Percentiles rank a stretch among this genome's conserved stretches.
Evolutionary conservation across 1,139 yeast genomes (phyloP).

Genomic region (Saccharomyces uvarum): DNA sequence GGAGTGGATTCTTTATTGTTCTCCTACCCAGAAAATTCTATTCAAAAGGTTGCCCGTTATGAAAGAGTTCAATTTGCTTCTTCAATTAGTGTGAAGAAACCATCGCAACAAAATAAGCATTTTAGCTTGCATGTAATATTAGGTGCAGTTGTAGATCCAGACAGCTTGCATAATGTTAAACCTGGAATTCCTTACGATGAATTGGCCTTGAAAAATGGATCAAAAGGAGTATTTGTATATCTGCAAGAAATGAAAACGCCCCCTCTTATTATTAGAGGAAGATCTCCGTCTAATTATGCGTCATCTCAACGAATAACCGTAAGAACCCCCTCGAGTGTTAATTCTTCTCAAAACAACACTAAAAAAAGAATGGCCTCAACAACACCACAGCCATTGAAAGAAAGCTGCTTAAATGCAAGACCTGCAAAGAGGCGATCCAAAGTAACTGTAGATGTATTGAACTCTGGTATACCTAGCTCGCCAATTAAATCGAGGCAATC

Average conservation of each 20-base stretch:
- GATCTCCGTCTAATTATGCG: slow-evolving; percentile 57
- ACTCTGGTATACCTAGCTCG: not conserved
- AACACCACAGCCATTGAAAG: not conserved
- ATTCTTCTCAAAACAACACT: slow-evolving; percentile 3
- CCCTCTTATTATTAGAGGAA: slow-evolving; percentile 56
- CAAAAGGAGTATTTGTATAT: slow-evolving; percentile 21
- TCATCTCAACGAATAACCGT: slow-evolving; percentile 12
- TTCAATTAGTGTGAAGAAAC: slow-evolving; percentile 48
- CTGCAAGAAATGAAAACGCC: slow-evolving; percentile 47
- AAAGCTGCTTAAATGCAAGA: slow-evolving; percentile 10
- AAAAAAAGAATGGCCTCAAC: slow-evolving; percentile 3
- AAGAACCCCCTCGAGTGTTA: slow-evolving; percentile 2
- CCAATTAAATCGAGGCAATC: not conserved
- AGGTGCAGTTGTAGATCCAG: slow-evolving; percentile 38
- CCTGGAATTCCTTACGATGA: slow-evolving; percentile 7
- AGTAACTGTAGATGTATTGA: slow-evolving; percentile 4
- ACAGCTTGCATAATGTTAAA: not conserved
- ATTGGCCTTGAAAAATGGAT: slow-evolving; percentile 7
- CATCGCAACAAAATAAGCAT: slow-evolving; percentile 40
- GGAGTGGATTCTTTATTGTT: slow-evolving; percentile 17
- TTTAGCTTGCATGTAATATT: slow-evolving; percentile 51
- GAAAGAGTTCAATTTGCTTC: slow-evolving; percentile 64
- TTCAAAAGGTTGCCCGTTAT: slow-evolving; percentile 56
- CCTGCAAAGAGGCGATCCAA: slow-evolving; percentile 16
- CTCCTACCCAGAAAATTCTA: slow-evolving; percentile 42